Evolutionary conservation across 768 basidiomycete species (phyloP), one percentile per base, ranked within the genome.

Genomic region (Scleroderma citrinum): DNA sequence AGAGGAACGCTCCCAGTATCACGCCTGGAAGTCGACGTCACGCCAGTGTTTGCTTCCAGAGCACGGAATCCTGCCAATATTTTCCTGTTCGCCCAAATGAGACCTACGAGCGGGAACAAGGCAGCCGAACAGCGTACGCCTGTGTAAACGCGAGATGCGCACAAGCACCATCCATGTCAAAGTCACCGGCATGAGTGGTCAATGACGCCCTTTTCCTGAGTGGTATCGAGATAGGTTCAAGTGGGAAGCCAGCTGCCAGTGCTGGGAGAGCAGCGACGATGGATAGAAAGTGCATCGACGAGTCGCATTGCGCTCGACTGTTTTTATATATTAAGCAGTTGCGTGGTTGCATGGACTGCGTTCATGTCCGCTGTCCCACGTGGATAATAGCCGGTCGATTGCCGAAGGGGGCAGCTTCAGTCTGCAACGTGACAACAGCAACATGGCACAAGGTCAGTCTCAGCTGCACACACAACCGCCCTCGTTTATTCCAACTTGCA

Each of bases 161-260:
- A 5, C 51, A 55, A 23, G 50, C 30, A 8, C 43, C 48, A 7
- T 44, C 40, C 7, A 64, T 36, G 30, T 66, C 44, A 42, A 58
- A 53, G 16, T 46, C 17, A 4, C 64, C 62, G 26, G 21, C 24
- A 29, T 55, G 40, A 14, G 11, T 44, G 2, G 40, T 36, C 6
- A 62, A 17, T 32, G 41, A 46, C 12, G 40, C 54, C 36, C 44
- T 45, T 36, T 58, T 64, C 3, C 46, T 45, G 5, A 66, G 50
- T 0, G 59, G 42, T 19, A 65, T 61, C 14, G 32, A 44, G 3
- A 65, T 19, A 11, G 48, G 43, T 4, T 44, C 19, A 50, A 50
- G 48, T 2, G 56, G 59, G 2, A 57, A 23, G 3, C 56, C 64
- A 37, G 44, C 21, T 30, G 56, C 54, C 53, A 51, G 51, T 36